Percentiles rank a stretch among this genome's conserved stretches.
phyloP scores from a whole-genome alignment of 1,284 basidiomycete species.

The Anthracocystis walkeri region DNA sequence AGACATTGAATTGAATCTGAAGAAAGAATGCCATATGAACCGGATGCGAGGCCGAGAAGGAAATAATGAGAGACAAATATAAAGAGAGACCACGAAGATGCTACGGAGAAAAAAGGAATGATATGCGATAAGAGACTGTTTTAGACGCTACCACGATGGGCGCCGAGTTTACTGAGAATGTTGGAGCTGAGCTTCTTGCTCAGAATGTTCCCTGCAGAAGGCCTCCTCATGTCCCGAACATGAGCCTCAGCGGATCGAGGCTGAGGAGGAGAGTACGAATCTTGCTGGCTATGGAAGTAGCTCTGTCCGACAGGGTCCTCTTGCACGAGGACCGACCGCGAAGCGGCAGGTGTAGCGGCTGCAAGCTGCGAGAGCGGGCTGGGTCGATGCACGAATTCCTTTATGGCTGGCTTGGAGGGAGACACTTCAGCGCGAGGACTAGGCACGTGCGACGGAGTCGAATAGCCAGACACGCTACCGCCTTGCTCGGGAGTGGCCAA shows the following conservation, averaged over 20 bases:
- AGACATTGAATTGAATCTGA: background rate
- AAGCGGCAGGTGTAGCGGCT: slow-evolving; percentile 15
- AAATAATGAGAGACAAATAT: background rate
- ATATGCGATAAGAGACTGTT: background rate
- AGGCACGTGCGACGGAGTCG: slow-evolving; percentile 22
- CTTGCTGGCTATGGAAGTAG: background rate
- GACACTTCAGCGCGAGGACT: slow-evolving; percentile 26
- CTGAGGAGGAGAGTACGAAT: background rate
- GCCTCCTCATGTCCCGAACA: slow-evolving; percentile 6
- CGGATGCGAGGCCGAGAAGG: background rate
- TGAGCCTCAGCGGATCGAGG: no score
- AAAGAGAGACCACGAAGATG: background rate
- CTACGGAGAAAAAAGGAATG: background rate
- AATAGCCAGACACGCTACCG: slow-evolving; percentile 24
- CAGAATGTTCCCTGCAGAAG: slow-evolving; percentile 32
- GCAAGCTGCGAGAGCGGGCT: slow-evolving; percentile 45
- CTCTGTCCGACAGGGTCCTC: no score
- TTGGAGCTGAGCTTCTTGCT: slow-evolving; percentile 45
- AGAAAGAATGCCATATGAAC: background rate
- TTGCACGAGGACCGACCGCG: background rate
- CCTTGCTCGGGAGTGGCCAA: slow-evolving; percentile 19
- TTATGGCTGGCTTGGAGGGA: slow-evolving; percentile 19
- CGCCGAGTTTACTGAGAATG: slow-evolving; percentile 33
- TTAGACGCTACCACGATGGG: slow-evolving; percentile 33
- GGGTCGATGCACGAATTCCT: slow-evolving; percentile 34